Evolutionary conservation across 2,329 filamentous ascomycete species (phyloP), one percentile per base, ranked within the genome.

Genomic region (Arthrobotrys sphaeroides): DNA sequence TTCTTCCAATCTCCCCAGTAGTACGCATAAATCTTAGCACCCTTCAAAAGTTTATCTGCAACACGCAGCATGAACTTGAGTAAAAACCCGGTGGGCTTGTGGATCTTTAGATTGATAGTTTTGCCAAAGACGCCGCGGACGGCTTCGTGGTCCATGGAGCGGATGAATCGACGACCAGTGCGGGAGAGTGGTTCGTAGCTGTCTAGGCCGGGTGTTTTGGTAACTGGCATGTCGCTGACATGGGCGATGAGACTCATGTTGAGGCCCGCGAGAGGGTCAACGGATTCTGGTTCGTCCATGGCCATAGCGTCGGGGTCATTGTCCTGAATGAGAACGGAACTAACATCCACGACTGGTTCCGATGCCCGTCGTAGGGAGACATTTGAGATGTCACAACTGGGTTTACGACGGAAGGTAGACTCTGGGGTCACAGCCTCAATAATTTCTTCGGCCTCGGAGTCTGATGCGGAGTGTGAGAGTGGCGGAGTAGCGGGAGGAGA

Each of bases 1-100:
- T 59, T 75, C 59, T 61, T 75, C 72, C 72, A 75, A 61, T 75
- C 64, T 36, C 64, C 72, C 64, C 55, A 69, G 18, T 69, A 75
- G 20, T 67, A 69, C 1, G 55, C 47, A 28, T 75, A 75, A 24
- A 68, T 59, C 47, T 60, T 69, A 13, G 59, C 64, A 9, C 72
- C 59, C 64, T 65, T 75, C 31, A 75, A 53, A 36, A 75, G 47
- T 20, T 40, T 64, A 31, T 65, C 43, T 7, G 72, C 72, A 22
- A 75, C 59, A 5, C 49, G 42, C 18, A 75, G 49, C 72, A 75
- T 75, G 13, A 75, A 75, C 4, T 45, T 36, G 1, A 69, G 38
- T 13, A 75, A 26, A 18, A 75, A 75, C 7, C 38, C 33, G 12
- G 64, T 51, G 0, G 72, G 72, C 9, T 68, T 45, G 49, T 75